Conservation (phyloP, 1,139 yeast species). For the Pichia sp. region DNA sequence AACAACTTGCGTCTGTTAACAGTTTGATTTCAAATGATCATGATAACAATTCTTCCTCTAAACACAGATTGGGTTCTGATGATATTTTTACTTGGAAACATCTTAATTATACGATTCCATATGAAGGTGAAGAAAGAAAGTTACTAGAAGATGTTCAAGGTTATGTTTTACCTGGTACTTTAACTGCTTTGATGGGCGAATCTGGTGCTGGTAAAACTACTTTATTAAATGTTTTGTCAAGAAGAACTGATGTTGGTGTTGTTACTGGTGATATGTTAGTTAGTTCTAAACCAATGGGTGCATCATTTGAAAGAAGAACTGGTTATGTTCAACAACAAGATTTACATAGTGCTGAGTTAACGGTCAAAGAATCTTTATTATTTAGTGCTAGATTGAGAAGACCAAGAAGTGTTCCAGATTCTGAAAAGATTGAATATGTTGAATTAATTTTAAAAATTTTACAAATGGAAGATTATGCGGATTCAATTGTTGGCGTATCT, state of each 20-base stretch:
- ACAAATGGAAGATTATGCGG: slow-evolving; percentile 46
- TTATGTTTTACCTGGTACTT: slow-evolving; percentile 47
- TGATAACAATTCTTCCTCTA: slow-evolving; percentile 3
- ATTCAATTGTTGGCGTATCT: slow-evolving; percentile 47
- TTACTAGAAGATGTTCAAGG: slow-evolving; percentile 48
- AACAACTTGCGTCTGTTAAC: slow-evolving; percentile 39
- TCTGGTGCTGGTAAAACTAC: slow-evolving; percentile 70
- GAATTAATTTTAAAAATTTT: slow-evolving; percentile 42
- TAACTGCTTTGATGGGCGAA: slow-evolving; percentile 60
- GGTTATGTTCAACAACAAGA: slow-evolving; percentile 57
- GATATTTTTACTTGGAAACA: slow-evolving; percentile 43
- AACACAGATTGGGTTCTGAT: slow-evolving; percentile 23
- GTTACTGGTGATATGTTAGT: slow-evolving; percentile 49
- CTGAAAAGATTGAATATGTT: slow-evolving; percentile 41
- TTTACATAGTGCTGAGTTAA: slow-evolving; percentile 42
- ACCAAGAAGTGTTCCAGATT: slow-evolving; percentile 37
- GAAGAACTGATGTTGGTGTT: slow-evolving; percentile 42
- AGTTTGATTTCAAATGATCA: slow-evolving; percentile 15
- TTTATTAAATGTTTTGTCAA: slow-evolving; percentile 48
- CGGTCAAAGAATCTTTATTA: slow-evolving; percentile 44
- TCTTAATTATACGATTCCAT: slow-evolving; percentile 31
- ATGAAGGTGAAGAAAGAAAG: slow-evolving; percentile 34
- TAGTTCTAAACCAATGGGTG: slow-evolving; percentile 38
- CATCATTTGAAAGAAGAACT: slow-evolving; percentile 42
- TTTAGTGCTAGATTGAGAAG: slow-evolving; percentile 50